Evolutionary conservation across 2,329 filamentous ascomycete genomes (phyloP).

Genomic region (Aspergillus sp.): DNA sequence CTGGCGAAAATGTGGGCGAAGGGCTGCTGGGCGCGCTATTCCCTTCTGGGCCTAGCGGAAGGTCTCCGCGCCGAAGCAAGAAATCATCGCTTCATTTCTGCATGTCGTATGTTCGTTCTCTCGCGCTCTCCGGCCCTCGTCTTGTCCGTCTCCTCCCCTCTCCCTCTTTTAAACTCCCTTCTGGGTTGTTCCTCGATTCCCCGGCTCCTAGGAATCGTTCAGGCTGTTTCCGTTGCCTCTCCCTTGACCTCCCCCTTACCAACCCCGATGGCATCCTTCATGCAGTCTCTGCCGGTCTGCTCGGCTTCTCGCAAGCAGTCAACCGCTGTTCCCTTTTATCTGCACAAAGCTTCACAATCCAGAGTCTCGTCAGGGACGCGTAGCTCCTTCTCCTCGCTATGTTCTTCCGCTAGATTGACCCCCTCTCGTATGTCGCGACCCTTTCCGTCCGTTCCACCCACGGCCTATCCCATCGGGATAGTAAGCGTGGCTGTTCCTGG

Average conservation of each 20-base stretch:
- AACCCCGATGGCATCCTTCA: constrained; percentile 35
- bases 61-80: constrained; percentile 27
- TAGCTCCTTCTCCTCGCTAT: constrained; percentile 35
- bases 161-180: background rate
- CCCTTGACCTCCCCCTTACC: constrained; percentile 11
- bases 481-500: constrained; percentile 2
- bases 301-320: constrained; percentile 40
- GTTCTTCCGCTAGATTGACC: constrained; percentile 27
- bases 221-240: background rate
- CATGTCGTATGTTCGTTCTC: constrained; percentile 14
- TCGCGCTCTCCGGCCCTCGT: constrained; percentile 10
- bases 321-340: constrained; percentile 30
- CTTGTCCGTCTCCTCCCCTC: constrained; percentile 1
- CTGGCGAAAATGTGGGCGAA: constrained; percentile 36
- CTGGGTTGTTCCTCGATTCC: constrained; percentile 5
- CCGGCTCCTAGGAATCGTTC: background rate
- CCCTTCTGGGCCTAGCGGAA: constrained; percentile 27
- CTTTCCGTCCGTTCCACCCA: constrained; percentile 14
- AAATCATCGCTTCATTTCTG: constrained; percentile 23
- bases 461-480: background rate
- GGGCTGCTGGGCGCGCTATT: constrained; percentile 35
- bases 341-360: constrained; percentile 28
- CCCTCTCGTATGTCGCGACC: constrained; percentile 33
- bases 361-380: constrained; percentile 32
- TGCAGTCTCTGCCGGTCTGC: constrained; percentile 32